phyloP scores from a whole-genome alignment of 192 early-diverging fungal species.

The Entrophospora sp. region DNA sequence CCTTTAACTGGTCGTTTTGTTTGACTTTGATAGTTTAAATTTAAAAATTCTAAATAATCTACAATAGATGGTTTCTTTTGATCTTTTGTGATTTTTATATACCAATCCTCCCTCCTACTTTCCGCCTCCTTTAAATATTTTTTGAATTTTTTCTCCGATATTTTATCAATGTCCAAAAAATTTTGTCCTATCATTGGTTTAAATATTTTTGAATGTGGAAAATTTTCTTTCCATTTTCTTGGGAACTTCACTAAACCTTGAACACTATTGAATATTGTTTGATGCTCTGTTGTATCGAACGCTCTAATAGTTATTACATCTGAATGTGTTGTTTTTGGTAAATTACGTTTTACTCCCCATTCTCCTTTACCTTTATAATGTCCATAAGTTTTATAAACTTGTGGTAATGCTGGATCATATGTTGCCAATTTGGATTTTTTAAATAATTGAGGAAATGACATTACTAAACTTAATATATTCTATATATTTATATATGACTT shows the following conservation, averaged over 20 bases:
- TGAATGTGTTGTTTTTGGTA: slow-evolving; percentile 57
- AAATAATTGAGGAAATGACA: slow-evolving; percentile 55
- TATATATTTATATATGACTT: too few species aligned
- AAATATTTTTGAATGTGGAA: slow-evolving; percentile 50
- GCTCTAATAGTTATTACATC: slow-evolving; percentile 42
- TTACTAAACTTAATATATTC: too few species aligned
- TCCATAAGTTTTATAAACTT: slow-evolving; percentile 60
- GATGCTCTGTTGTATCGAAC: slow-evolving; percentile 66
- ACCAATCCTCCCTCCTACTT: slow-evolving; percentile 32
- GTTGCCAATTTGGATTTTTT: slow-evolving; percentile 62
- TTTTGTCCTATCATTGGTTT: slow-evolving; percentile 30
- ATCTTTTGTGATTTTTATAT: slow-evolving; percentile 19
- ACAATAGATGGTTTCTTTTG: slow-evolving; percentile 15
- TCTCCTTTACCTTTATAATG: slow-evolving; percentile 47
- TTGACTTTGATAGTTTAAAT: slow-evolving; percentile 22
- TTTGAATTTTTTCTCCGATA: slow-evolving; percentile 54
- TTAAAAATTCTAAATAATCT: slow-evolving; percentile 33
- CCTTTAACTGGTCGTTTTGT: not conserved
- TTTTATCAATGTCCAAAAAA: slow-evolving; percentile 42
- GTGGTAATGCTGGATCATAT: slow-evolving; percentile 55
- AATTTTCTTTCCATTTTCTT: slow-evolving; percentile 68
- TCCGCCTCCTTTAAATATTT: slow-evolving; percentile 47
- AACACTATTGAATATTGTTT: slow-evolving; percentile 56
- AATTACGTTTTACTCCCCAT: slow-evolving; percentile 69
- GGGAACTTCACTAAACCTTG: slow-evolving; percentile 45